Base-by-base conservation (phyloP, 225 moss, liverwort and hornwort genomes). In the Straminergon stramineum region DNA sequence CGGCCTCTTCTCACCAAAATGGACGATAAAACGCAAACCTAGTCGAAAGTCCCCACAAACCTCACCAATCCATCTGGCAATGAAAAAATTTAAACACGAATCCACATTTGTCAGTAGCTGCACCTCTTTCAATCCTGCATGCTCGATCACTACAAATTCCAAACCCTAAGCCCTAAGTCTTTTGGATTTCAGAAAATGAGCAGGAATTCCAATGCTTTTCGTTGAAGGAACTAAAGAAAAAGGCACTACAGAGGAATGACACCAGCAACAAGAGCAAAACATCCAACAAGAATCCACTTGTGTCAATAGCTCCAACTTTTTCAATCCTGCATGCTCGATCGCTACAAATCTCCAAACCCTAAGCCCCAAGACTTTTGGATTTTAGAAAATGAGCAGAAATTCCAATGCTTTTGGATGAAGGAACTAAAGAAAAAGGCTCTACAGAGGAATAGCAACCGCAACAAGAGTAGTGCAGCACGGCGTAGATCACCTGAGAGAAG, bases 31-130 rank as follows among this genome's bases (percentile, higher is more conserved):
- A 41, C 9, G 6, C 55, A 85, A 87, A 89, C 81, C 68, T 71
- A n/a, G 52, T 62, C 61, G 51, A 45, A 87, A 51, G 79, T 88
- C 52, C 80, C n/a, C 62, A 8, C 73, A 90, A 76, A 83, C 77
- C 79, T 90, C 87, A 90, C 90, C 91, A 90, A 79, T 94, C 89
- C 92, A 92, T 93, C 89, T 91, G 84, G 69, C 39, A 79, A 75
- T 31, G 15, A 57, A n/a, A 84, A 79, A 51, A 68, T 20, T 20
- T 39, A 48, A 71, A 86, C 23, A 48, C 20, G 35, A 21, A 65
- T 70, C 51, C 67, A 51, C 48, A 39, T 35, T 51, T 51, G 75
- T 81, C 56, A 85, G 52, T 24, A 87, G 68, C 63, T 85, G n/a
- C 63, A 80, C 45, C 30, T 65, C 75, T 45, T 73, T 64, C 55